Percentiles rank a stretch among this genome's conserved stretches.
These are phyloP conservation scores for Aspergillus baeticus DNA, from an alignment of 495 filamentous ascomycete species.

Conservation along the genomic window DNA sequence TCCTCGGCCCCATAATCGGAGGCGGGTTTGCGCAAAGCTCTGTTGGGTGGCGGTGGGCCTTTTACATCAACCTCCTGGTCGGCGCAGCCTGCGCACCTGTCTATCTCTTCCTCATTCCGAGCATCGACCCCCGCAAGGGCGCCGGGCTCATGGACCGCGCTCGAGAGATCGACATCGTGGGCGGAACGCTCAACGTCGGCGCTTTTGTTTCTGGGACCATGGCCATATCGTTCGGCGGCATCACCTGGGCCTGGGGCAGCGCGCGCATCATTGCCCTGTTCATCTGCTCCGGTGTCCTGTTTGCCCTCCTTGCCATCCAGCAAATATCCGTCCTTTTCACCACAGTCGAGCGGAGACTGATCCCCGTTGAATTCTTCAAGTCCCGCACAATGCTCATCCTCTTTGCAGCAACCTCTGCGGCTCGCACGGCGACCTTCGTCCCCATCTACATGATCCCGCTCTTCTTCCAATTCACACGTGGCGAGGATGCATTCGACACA, in stretches of 20 bases:
- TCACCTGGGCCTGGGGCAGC: constrained; percentile 28
- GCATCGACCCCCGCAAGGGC: constrained; percentile 41
- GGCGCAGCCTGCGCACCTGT: constrained; percentile 52
- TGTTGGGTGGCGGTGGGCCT: constrained; percentile 45
- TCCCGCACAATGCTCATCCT: constrained; percentile 39
- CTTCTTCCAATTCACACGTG: constrained; percentile 45
- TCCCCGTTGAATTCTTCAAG: constrained; percentile 52
- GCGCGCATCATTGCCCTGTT: constrained; percentile 25
- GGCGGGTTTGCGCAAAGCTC: constrained; percentile 34
- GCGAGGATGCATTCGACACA: constrained; percentile 30
- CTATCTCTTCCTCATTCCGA: constrained; percentile 54
- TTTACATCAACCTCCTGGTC: constrained; percentile 54
- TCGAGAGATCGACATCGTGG: constrained; percentile 29
- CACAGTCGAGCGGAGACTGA: constrained; percentile 38
- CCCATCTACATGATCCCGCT: constrained; percentile 49
- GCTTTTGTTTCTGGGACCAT: constrained; percentile 23
- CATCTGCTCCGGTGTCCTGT: constrained; percentile 38
- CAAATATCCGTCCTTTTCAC: constrained; percentile 59
- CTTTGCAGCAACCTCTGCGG: constrained; percentile 35
- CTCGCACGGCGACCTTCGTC: not conserved
- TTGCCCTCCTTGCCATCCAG: constrained; percentile 44
- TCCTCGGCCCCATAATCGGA: constrained; percentile 40
- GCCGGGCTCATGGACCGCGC: constrained; percentile 18
- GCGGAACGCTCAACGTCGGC: constrained; percentile 23
- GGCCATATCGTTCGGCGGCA: constrained; percentile 32